Evolutionary conservation across 1,284 basidiomycete species (phyloP), one percentile per base, ranked within the genome.

Genomic region (Cutaneotrichosporon curvatum): DNA sequence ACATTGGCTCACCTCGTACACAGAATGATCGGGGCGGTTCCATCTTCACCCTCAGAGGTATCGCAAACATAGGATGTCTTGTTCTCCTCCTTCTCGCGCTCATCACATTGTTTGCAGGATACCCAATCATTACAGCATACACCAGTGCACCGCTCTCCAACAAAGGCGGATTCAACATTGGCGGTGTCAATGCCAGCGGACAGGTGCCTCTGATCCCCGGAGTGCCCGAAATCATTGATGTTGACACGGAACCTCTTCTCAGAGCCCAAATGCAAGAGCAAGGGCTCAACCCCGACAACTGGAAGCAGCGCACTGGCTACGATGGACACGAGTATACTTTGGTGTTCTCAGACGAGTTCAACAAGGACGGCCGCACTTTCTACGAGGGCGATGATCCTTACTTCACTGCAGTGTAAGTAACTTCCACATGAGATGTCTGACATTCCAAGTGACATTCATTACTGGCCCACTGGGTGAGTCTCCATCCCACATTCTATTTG

Each of bases 51-150:
- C 64, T 67, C 39, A 78, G 87, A 62, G 86, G 87, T 19, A 55
- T 87, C 6, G 70, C 77, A 39, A 90, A 90, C 68, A 71, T 89
- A 4, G 87, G 87, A 11, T 88, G 85, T 66, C 73, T 90, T 11
- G 47, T 81, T 18, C 41, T 89, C 22, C 76, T 90, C 7, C 73
- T 75, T 35, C 43, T 77, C 4, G 79, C 77, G 10, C 73, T 89
- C 18, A 60, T 87, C 40, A 74, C 78, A 19, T 77, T 91, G 21
- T 91, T 91, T 58, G 78, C 67, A 47, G 78, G 67, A 4, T 73
- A 70, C 51, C 73, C 69, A 4, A 65, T 74, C 54, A 67, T 73
- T 41, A 60, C 64, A 11, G 61, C 60, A 52, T 71, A 70, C 48
- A 61, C 63, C n/a, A 60, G 55, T 42, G 48, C 51, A 45, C 53